These are phyloP conservation scores for Metarhizium album DNA, from an alignment of 2,329 filamentous ascomycete species.

Conservation along the genomic window DNA sequence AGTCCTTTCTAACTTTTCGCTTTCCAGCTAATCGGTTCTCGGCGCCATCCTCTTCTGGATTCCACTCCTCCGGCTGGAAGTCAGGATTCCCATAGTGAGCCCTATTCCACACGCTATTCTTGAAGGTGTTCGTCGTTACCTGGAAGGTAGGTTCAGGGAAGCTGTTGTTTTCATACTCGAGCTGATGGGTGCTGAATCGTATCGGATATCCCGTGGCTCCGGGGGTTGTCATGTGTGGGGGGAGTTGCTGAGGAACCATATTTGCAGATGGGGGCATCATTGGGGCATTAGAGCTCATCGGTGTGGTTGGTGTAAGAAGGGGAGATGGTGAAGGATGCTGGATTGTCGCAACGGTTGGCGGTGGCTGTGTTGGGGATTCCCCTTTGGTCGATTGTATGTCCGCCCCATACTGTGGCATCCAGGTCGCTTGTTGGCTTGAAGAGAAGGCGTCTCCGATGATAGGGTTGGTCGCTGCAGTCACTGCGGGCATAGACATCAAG, in stretches of 20 bases:
- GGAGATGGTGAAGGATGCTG: slow-evolving; percentile 20
- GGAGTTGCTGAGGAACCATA: slow-evolving; percentile 6
- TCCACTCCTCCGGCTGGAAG: slow-evolving; percentile 35
- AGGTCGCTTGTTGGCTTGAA: slow-evolving; percentile 24
- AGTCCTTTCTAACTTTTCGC: slow-evolving; percentile 15
- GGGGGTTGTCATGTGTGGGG: slow-evolving; percentile 2
- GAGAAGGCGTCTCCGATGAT: slow-evolving; percentile 21
- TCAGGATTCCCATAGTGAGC: slow-evolving; percentile 56
- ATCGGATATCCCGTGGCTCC: slow-evolving; percentile 18
- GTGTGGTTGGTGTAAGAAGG: slow-evolving; percentile 17
- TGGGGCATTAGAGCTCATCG: slow-evolving; percentile 9
- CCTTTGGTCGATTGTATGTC: slow-evolving; percentile 12
- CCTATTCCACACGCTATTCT: slow-evolving; percentile 55
- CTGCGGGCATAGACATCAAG: slow-evolving; percentile 24
- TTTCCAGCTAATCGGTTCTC: slow-evolving; percentile 19
- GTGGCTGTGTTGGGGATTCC: slow-evolving; percentile 11
- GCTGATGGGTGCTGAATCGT: slow-evolving; percentile 39
- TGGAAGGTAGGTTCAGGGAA: slow-evolving; percentile 36
- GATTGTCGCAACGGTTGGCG: slow-evolving; percentile 21
- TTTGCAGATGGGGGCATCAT: slow-evolving; percentile 3
- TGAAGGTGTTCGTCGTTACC: slow-evolving; percentile 47
- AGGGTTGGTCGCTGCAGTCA: slow-evolving; percentile 15
- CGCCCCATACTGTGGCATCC: slow-evolving; percentile 24
- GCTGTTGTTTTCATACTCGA: slow-evolving; percentile 36
- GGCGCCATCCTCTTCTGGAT: slow-evolving; percentile 27